Conservation (phyloP, 2,329 filamentous ascomycete genomes). For the Davidsoniella virescens region DNA sequence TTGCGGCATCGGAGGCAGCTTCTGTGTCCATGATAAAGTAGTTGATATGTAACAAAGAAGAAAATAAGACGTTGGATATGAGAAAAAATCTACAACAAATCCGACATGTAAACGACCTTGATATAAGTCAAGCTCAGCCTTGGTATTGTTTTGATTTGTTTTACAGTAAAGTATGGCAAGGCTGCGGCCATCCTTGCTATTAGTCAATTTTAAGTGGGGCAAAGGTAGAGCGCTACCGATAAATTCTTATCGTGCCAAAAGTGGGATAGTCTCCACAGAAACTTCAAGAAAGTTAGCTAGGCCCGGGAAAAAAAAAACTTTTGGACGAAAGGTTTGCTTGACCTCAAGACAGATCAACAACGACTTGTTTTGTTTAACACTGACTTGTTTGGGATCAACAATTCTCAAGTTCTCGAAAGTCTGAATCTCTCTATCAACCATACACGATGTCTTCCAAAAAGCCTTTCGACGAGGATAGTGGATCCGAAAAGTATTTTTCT, state of each 20-base stretch:
- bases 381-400: not conserved
- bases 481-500: conserved; percentile 18
- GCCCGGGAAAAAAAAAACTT: conserved; percentile 11
- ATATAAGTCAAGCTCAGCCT: not conserved
- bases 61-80: not conserved
- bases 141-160: not conserved
- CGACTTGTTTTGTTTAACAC: not conserved
- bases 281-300: conserved; percentile 8
- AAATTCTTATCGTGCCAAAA: conserved; percentile 12
- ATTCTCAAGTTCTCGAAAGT: not conserved
- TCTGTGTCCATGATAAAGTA: conserved; percentile 1
- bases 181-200: conserved; percentile 1
- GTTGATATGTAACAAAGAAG: not conserved
- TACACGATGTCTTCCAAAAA: conserved; percentile 9
- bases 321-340: not conserved
- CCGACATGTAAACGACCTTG: not conserved
- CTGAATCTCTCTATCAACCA: not conserved
- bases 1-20: conserved; percentile 15
- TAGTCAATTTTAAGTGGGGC: not conserved
- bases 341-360: not conserved
- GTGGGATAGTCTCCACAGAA: conserved; percentile 1
- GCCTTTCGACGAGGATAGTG: conserved; percentile 1
- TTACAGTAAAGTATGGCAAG: conserved; percentile 1
- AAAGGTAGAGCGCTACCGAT: conserved; percentile 1
- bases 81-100: not conserved